Conservation (phyloP, 2,329 filamentous ascomycete genomes). For the Thielaviopsis euricoi region DNA sequence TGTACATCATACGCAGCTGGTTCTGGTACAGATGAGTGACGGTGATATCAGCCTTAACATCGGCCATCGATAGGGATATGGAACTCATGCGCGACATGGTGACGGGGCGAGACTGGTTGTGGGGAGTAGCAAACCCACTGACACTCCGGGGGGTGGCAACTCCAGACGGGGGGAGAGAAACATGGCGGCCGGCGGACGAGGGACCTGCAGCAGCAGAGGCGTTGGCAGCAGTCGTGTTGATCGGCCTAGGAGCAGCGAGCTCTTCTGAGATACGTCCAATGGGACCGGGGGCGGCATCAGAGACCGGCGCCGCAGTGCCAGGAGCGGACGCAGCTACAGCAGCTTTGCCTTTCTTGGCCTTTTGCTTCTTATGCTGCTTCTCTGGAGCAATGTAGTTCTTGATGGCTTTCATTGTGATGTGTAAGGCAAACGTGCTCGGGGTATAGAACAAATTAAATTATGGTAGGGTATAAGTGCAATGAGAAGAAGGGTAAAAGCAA, state of each 20-base stretch:
- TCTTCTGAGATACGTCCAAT: background rate
- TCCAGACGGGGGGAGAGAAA: background rate
- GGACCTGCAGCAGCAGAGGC: background rate
- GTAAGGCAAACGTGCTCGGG: background rate
- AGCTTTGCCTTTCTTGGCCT: background rate
- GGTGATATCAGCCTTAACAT: conserved; percentile 12
- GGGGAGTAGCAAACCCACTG: conserved; percentile 3
- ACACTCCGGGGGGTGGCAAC: background rate
- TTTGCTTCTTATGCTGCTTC: conserved; percentile 5
- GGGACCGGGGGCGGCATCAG: background rate
- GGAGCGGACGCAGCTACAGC: background rate
- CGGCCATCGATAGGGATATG: conserved; percentile 8
- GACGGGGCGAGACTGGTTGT: background rate
- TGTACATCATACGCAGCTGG: conserved; percentile 11
- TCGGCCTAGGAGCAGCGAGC: background rate
- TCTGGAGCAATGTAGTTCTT: conserved; percentile 8
- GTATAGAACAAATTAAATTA: background rate
- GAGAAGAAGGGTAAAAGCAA: background rate
- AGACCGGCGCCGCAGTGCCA: background rate
- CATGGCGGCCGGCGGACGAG: background rate
- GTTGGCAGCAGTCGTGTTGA: background rate
- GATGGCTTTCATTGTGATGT: conserved; percentile 3
- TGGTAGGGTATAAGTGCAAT: background rate
- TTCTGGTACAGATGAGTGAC: conserved; percentile 13
- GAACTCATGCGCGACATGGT: conserved; percentile 7